Conservation (phyloP, 495 filamentous ascomycete species). For the Aspergillus indologenus region DNA sequence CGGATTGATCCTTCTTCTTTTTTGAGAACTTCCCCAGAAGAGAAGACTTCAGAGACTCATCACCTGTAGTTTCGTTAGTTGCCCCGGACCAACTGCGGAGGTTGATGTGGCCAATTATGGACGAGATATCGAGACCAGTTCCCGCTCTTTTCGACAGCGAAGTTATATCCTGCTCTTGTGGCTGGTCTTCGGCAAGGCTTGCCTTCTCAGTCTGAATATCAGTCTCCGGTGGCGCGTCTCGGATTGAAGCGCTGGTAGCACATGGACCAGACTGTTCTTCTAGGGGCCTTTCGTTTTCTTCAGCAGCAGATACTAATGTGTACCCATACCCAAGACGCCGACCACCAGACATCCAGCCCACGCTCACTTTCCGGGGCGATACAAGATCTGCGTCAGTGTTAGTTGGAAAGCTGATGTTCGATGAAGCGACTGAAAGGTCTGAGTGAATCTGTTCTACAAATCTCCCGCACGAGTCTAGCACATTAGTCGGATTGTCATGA, state of each 20-base stretch:
- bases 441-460: slow-evolving; percentile 34
- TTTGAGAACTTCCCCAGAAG: slow-evolving; percentile 28
- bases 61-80: slow-evolving; percentile 12
- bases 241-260: neutral
- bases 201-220: neutral
- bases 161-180: slow-evolving; percentile 1
- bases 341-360: slow-evolving; percentile 47
- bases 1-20: slow-evolving; percentile 12
- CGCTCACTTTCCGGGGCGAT: slow-evolving; percentile 36
- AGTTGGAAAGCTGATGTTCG: slow-evolving; percentile 4
- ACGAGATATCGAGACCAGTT: slow-evolving; percentile 13
- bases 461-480: neutral
- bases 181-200: neutral
- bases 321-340: slow-evolving; percentile 46
- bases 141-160: slow-evolving; percentile 7
- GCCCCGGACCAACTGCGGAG: slow-evolving; percentile 16
- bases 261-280: neutral
- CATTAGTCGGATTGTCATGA: slow-evolving; percentile 1
- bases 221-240: neutral
- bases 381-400: neutral
- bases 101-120: slow-evolving; percentile 12
- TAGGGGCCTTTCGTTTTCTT: slow-evolving; percentile 11
- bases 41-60: slow-evolving; percentile 22
- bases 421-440: slow-evolving; percentile 8
- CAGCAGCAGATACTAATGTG: slow-evolving; percentile 27